These are phyloP conservation scores for Phyllosticta citriasiana DNA, from an alignment of 2,329 filamentous ascomycete species.

Conservation along the genomic window DNA sequence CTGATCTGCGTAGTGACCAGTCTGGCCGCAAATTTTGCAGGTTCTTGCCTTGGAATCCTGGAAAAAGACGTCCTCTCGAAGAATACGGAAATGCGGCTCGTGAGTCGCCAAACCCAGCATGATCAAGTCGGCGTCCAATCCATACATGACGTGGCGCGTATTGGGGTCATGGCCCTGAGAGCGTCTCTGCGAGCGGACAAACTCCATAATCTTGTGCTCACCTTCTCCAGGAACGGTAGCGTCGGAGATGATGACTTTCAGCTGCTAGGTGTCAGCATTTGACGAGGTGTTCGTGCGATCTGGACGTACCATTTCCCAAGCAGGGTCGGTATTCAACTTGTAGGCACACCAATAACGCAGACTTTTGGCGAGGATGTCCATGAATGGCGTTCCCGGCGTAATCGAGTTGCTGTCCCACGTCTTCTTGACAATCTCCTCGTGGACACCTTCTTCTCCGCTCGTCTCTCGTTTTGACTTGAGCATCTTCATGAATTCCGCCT, in stretches of 20 bases:
- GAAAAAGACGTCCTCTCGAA: conserved; percentile 93
- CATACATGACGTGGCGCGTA: conserved; percentile 95
- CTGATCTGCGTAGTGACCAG: conserved; percentile 78
- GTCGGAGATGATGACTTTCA: conserved; percentile 98
- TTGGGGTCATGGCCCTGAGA: conserved; percentile 92
- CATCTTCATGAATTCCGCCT: conserved; percentile 76
- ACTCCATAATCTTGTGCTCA: conserved; percentile 99
- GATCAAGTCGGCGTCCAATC: conserved; percentile 93
- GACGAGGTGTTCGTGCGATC: not conserved
- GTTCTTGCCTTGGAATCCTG: conserved; percentile 74
- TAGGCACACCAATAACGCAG: conserved; percentile 95
- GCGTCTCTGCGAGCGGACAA: conserved; percentile 83
- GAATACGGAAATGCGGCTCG: conserved; percentile 90
- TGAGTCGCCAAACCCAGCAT: conserved; percentile 97
- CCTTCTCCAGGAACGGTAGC: conserved; percentile 95
- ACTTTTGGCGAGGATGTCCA: conserved; percentile 86
- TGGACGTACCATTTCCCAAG: conserved; percentile 62
- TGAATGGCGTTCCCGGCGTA: conserved; percentile 94
- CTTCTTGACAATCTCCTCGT: conserved; percentile 63
- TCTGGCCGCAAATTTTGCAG: conserved; percentile 88
- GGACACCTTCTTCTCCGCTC: conserved; percentile 43
- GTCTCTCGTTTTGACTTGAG: conserved; percentile 51
- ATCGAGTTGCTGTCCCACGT: conserved; percentile 87
- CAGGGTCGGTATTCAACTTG: conserved; percentile 93
- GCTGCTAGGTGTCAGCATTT: conserved; percentile 23